Base-by-base conservation (phyloP, 495 filamentous ascomycete genomes). In the Talaromyces wortmannii region DNA sequence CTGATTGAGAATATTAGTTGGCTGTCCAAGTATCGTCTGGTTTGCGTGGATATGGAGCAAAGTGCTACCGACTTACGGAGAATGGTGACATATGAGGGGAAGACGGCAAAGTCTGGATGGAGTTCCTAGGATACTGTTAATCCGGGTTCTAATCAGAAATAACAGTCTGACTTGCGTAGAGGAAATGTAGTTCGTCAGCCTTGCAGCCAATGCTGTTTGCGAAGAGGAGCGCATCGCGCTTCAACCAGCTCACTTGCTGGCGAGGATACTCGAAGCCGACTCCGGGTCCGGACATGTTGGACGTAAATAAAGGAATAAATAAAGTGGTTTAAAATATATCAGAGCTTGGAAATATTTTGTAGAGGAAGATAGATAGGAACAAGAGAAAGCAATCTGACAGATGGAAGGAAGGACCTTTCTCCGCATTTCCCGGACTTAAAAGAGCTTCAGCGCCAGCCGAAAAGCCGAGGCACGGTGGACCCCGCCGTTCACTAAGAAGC, bases 131-230 rank as follows among this genome's bases (percentile, higher is more conserved):
- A 48, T 32, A 46, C 5, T 50, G 15, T 48, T 48, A 48, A 16
- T 17, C 5, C 15, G 15, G 8, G 7, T 30, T 10, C 23, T 48
- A 11, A 50, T 31, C 15, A 16, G 23, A 30, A 50, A 30, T 3
- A 50, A 7, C 1, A 58, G 53, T 31, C 15, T 40, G 32, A 61
- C 80, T 36, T 75, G 91, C 90, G 57, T 90, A 95, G 69, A 95
- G 83, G 66, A 95, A 95, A 61, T 95, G 90, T 59, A 95, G 79
- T 75, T 95, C 91, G 55, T 95, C 83, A n/a, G 78, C 77, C 49
- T 83, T 91, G 66, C 80, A 82, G 15, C 91, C 91, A 64, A 95
- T 92, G 70, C 85, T 89, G 70, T 89, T 86, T 36, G 91, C 90
- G 66, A 95, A 95, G 30, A 95, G 81, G 59, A 95, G 76, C 23